phyloP scores from a whole-genome alignment of 1,139 yeast genomes.

The Taphrina betulina region DNA sequence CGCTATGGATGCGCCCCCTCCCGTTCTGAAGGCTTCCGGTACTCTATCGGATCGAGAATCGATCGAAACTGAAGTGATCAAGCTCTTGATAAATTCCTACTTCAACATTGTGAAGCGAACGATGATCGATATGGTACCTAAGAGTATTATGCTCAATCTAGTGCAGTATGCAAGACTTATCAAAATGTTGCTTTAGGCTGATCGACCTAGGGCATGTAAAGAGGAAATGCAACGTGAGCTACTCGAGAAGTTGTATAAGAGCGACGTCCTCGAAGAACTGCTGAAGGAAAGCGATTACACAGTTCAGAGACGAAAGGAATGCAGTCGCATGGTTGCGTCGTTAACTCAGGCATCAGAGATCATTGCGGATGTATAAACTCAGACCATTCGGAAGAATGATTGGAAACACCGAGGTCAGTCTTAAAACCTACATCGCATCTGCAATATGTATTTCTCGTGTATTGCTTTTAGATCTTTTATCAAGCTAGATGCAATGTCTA shows the following conservation, averaged over 20 bases:
- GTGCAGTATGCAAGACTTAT: constrained; percentile 47
- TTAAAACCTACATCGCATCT: no score
- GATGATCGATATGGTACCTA: constrained; percentile 88
- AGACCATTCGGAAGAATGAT: no score
- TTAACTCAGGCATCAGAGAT: constrained; percentile 85
- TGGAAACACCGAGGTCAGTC: no score
- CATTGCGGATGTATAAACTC: constrained; percentile 49
- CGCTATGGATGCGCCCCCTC: constrained; percentile 90
- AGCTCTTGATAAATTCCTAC: constrained; percentile 83
- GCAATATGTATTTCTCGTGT: no score
- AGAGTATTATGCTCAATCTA: constrained; percentile 89
- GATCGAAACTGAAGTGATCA: constrained; percentile 95
- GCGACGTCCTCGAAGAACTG: constrained; percentile 69
- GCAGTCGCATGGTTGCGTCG: constrained; percentile 90
- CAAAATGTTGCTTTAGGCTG: not conserved
- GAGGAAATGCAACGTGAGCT: constrained; percentile 86
- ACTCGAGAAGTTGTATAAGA: constrained; percentile 79
- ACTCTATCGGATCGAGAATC: constrained; percentile 93
- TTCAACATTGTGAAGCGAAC: constrained; percentile 91
- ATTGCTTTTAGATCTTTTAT: no score
- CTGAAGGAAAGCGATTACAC: constrained; percentile 91
- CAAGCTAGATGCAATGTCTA: no score
- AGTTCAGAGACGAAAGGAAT: constrained; percentile 91
- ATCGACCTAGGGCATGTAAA: constrained; percentile 51
- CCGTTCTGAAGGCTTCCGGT: constrained; percentile 91